phyloP scores from a whole-genome alignment of 2,329 filamentous ascomycete species.

The Fusarium nanum region DNA sequence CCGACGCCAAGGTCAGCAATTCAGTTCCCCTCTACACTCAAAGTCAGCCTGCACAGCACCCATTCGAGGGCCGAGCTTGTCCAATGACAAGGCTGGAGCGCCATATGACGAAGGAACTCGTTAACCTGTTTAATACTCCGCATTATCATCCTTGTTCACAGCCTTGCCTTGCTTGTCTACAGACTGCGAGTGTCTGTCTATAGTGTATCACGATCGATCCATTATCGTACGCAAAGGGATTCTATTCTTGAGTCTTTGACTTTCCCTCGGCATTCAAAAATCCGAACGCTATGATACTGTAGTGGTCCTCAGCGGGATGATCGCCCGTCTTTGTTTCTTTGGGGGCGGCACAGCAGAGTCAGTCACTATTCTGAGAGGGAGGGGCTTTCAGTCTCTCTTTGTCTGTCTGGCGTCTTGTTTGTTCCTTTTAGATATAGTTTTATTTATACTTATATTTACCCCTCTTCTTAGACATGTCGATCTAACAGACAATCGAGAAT shows the following conservation, averaged over 20 bases:
- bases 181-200: neutral
- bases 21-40: constrained; percentile 16
- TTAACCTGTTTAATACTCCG: constrained; percentile 32
- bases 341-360: constrained; percentile 7
- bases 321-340: constrained; percentile 25
- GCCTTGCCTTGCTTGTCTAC: constrained; percentile 1
- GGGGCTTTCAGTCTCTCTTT: constrained; percentile 10
- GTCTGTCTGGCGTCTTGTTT: constrained; percentile 8
- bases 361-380: neutral
- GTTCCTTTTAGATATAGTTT: neutral
- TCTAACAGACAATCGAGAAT: constrained; percentile 25
- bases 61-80: neutral
- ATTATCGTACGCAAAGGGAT: constrained; percentile 2
- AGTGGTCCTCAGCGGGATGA: constrained; percentile 20
- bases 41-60: constrained; percentile 18
- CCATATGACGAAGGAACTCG: constrained; percentile 19
- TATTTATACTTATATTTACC: neutral
- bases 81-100: constrained; percentile 26
- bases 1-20: constrained; percentile 36
- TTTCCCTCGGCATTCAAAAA: constrained; percentile 25
- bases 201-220: constrained; percentile 12
- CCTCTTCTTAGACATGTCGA: constrained; percentile 17
- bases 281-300: constrained; percentile 7
- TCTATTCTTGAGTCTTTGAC: neutral
- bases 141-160: constrained; percentile 33